Conservation (phyloP, 495 filamentous ascomycete species). For the Aeminium ludgeri region DNA sequence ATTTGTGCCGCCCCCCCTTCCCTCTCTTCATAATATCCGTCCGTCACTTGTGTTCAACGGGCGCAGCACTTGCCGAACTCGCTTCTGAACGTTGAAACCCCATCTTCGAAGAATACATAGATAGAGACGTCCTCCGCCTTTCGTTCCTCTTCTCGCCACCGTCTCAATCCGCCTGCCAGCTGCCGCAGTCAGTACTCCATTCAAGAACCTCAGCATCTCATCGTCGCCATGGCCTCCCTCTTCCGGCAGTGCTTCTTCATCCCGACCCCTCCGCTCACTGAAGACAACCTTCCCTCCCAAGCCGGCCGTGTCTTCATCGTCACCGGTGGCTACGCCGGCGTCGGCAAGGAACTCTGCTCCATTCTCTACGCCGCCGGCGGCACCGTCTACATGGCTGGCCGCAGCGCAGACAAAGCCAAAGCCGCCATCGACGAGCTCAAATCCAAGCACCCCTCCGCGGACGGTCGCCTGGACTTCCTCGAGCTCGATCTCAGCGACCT, state of each 20-base stretch:
- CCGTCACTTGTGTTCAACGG: no score
- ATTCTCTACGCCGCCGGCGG: conserved; percentile 32
- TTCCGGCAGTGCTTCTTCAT: conserved; percentile 9
- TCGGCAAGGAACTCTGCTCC: conserved; percentile 31
- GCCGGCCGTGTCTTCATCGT: conserved; percentile 27
- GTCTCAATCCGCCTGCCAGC: no score
- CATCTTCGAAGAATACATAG: no score
- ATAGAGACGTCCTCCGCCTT: no score
- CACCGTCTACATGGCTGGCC: conserved; percentile 37
- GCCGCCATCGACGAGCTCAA: conserved; percentile 24
- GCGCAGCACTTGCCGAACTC: no score
- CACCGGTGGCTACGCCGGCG: conserved; percentile 33
- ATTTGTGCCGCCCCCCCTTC: no score
- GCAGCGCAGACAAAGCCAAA: conserved; percentile 24
- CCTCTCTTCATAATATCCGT: no score
- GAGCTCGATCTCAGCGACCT: conserved; percentile 31
- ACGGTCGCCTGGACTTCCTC: conserved; percentile 27
- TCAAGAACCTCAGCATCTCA: no score
- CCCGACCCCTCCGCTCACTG: conserved; percentile 9
- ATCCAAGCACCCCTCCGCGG: conserved; percentile 4
- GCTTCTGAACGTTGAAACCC: no score
- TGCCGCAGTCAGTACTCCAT: no score
- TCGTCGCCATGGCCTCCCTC: neutral
- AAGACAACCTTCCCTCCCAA: conserved; percentile 14
- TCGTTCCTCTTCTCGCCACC: no score